Base-by-base conservation (phyloP, 2,329 filamentous ascomycete species). In the Fusarium setosum region DNA sequence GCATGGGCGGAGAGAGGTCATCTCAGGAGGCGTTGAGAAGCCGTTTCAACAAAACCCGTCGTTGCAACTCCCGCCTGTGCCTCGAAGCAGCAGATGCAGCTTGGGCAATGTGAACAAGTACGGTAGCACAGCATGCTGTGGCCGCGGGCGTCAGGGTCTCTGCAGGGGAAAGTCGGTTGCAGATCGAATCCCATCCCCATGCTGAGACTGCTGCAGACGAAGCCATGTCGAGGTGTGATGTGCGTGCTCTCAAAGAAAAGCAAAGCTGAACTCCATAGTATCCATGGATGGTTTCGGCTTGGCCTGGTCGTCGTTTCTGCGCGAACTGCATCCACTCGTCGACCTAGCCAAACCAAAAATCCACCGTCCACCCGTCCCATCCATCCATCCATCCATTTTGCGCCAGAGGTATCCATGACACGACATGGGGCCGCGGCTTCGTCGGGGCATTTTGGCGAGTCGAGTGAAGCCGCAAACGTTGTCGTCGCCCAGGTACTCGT, bases 311-410 rank as follows among this genome's bases (percentile, higher is more conserved):
- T 52, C 49, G 32, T 26, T 53, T 21, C 17, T 34, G 45, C 45
- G 57, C 67, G 62, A 65, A 68, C 68, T 59, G 65, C 68, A 70
- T 65, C 65, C 68, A 70, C 68, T 48, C 47, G 26, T 15, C 15
- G 8, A 54, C 31, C 37, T 17, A 51, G 48, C 31, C 15, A 35
- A 47, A 35, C 18, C 34, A 40, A 41, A 41, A 62, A 42, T 40
- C 45, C 50, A 65, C 59, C 41, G 41, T 26, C 41, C 17, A 29
- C 11, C 23, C 41, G 24, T 50, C 52, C 41, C 41, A 9, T 24
- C 21, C 21, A 44, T 44, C 41, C 24, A 18, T 37, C 47, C 50
- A 55, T 56, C 29, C 38, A 42, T 42, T 47, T 17, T 29, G 13
- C n/a, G 17, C 20, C n/a, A 18, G 13, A 32, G 24, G 34, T 18